Evolutionary conservation across 129 eudicot species (phyloP).

Genomic region (Escallonia rubra): DNA sequence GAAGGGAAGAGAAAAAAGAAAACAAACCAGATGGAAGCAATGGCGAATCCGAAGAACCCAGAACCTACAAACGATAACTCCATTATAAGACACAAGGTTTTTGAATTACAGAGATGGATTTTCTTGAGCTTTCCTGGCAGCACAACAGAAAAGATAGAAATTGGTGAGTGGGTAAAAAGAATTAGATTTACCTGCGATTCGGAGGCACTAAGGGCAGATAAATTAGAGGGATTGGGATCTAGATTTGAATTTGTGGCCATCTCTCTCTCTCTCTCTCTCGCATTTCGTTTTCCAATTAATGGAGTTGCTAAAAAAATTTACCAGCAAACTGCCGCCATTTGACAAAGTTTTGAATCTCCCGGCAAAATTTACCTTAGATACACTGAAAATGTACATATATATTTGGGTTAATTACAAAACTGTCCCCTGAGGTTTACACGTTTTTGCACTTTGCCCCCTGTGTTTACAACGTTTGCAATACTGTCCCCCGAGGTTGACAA

Average conservation of each 20-base stretch:
- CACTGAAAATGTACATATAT: too few species aligned
- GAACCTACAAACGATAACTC: conserved; percentile 10
- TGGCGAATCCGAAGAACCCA: conserved; percentile 26
- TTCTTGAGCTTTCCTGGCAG: not conserved
- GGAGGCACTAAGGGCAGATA: not conserved
- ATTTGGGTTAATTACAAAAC: too few species aligned
- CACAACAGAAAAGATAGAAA: not conserved
- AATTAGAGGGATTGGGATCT: not conserved
- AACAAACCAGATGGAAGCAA: conserved; percentile 39
- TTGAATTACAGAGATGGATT: not conserved
- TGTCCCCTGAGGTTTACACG: too few species aligned
- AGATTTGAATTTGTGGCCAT: conserved; percentile 15
- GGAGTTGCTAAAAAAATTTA: too few species aligned
- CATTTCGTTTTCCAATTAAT: too few species aligned
- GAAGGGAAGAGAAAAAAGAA: not conserved
- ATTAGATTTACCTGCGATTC: conserved; percentile 27
- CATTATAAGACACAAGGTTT: not conserved
- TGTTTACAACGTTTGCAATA: too few species aligned
- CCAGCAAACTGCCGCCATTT: too few species aligned
- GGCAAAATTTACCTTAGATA: too few species aligned
- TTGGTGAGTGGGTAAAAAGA: not conserved
- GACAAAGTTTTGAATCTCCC: too few species aligned
- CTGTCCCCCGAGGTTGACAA: too few species aligned
- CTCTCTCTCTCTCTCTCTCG: conserved; percentile 4
- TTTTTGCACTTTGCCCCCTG: too few species aligned